Evolutionary conservation across 768 basidiomycete genomes (phyloP).

Genomic region (Serendipita sp.): DNA sequence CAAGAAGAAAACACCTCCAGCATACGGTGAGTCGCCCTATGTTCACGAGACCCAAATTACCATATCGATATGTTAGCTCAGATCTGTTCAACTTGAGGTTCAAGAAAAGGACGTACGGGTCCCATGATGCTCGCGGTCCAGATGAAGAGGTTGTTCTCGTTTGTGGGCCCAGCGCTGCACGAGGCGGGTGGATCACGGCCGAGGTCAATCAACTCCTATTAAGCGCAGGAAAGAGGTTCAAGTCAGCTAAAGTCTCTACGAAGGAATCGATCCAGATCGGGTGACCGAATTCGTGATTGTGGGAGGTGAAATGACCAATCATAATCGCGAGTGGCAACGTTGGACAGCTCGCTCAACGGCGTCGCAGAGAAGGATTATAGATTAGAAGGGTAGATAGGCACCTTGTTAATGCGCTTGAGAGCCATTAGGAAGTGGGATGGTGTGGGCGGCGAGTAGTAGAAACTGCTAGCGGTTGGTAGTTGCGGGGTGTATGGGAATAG

Average conservation of each 20-base stretch:
- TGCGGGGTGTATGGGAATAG: background rate
- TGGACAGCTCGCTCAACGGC: background rate
- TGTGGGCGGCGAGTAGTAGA: background rate
- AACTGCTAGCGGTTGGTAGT: background rate
- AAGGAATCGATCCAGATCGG: background rate
- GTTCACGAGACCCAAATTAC: background rate
- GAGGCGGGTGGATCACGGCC: conserved; percentile 98
- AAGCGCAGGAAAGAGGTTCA: background rate
- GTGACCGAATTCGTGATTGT: background rate
- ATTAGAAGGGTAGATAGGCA: conserved; percentile 18
- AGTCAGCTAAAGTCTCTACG: background rate
- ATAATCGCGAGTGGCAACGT: conserved; percentile 4
- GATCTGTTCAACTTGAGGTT: background rate
- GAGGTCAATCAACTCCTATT: conserved; percentile 94
- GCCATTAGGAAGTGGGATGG: conserved; percentile 44
- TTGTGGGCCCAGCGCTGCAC: conserved; percentile 95
- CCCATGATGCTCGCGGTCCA: conserved; percentile 99
- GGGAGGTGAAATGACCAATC: background rate
- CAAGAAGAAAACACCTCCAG: conserved; percentile 98
- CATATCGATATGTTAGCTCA: conserved; percentile 15
- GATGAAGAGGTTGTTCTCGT: conserved; percentile 88
- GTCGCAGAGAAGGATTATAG: conserved; percentile 8
- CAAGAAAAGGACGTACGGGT: conserved; percentile 46
- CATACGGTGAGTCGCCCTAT: conserved; percentile 92
- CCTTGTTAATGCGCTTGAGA: conserved; percentile 99